phyloP scores from a whole-genome alignment of 345 rosid genomes.

The Lagerstroemia speciosa region DNA sequence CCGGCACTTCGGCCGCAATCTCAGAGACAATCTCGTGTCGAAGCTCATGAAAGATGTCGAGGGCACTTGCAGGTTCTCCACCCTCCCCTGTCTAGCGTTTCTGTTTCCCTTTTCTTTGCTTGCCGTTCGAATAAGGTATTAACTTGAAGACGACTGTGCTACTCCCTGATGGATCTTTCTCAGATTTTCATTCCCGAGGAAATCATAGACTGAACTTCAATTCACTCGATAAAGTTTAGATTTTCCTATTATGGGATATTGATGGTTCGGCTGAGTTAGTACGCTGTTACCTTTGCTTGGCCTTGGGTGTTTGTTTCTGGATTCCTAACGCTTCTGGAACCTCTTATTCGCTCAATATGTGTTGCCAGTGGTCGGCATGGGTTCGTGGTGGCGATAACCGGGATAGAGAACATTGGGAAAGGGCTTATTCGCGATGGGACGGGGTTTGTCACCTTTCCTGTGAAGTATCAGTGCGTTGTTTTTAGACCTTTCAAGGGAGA shows the following conservation, averaged over 20 bases:
- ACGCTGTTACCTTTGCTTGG: background rate
- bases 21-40: constrained; percentile 68
- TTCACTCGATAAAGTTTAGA: too few species aligned
- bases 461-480: constrained; percentile 80
- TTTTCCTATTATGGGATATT: too few species aligned
- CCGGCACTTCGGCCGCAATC: constrained; percentile 76
- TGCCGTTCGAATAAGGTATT: too few species aligned
- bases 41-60: constrained; percentile 95
- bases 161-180: background rate
- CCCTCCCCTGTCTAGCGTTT: background rate
- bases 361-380: constrained; percentile 73
- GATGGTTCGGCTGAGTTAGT: too few species aligned
- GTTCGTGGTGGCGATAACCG: constrained; percentile 84
- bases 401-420: constrained; percentile 71
- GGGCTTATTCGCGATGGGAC: constrained; percentile 92
- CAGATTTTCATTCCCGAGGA: background rate
- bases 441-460: constrained; percentile 74
- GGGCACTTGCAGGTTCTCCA: constrained; percentile 76
- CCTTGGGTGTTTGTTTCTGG: background rate
- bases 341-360: background rate
- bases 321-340: background rate
- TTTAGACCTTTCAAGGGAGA: constrained; percentile 91
- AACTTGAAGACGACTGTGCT: too few species aligned
- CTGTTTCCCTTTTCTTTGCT: background rate
- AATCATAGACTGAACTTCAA: too few species aligned